Evolutionary conservation across 768 basidiomycete species (phyloP).

Genomic region (Tricholoma flavovirens): DNA sequence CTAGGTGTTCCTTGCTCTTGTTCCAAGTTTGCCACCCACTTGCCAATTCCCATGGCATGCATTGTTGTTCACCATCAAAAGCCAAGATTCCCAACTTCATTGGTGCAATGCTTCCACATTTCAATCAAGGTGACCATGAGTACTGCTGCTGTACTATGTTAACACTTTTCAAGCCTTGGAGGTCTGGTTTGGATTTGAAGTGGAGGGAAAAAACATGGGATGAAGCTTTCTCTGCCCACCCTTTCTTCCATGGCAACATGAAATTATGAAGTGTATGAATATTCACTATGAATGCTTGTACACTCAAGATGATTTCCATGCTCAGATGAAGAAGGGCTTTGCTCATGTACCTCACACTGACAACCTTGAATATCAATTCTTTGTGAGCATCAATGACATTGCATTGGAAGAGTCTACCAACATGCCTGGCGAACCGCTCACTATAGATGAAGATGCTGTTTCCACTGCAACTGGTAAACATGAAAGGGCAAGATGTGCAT

Average conservation of each 20-base stretch:
- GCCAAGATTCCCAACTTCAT: background rate
- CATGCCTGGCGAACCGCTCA: background rate
- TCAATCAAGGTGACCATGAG: constrained; percentile 25
- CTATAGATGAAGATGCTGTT: background rate
- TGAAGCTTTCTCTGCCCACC: background rate
- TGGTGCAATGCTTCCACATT: constrained; percentile 13
- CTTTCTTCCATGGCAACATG: constrained; percentile 5
- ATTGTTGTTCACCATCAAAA: background rate
- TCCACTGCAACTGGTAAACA: too few relatives aligned
- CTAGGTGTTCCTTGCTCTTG: background rate
- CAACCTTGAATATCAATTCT: background rate
- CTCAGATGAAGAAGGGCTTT: constrained; percentile 8
- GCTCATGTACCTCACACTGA: background rate
- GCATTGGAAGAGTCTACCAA: background rate
- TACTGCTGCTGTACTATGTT: constrained; percentile 20
- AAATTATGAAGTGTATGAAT: constrained; percentile 20
- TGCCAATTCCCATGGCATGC: background rate
- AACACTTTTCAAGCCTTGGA: constrained; percentile 19
- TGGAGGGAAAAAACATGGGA: constrained; percentile 11
- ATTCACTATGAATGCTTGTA: constrained; percentile 25
- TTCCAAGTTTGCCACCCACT: background rate
- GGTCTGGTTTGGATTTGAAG: constrained; percentile 17
- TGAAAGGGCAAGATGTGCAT: too few relatives aligned
- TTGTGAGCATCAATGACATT: background rate
- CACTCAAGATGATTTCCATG: constrained; percentile 23